These are phyloP conservation scores for Mycothermus thermophilus DNA, from an alignment of 495 filamentous ascomycete genomes.

Conservation along the genomic window DNA sequence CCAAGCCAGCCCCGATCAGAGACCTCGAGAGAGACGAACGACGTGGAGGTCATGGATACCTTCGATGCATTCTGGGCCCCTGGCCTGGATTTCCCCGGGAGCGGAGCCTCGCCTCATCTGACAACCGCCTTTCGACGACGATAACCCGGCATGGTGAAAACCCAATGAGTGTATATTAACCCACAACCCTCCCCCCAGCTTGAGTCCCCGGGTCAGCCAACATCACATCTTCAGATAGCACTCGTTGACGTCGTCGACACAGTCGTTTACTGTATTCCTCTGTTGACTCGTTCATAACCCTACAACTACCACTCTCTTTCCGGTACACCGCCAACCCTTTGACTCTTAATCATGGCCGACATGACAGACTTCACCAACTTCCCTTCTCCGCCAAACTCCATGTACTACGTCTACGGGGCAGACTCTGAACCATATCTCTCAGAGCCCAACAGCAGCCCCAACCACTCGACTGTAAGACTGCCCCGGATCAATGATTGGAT, in stretches of 20 bases:
- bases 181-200: too few relatives aligned
- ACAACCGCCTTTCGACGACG: slow-evolving; percentile 2
- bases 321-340: not conserved
- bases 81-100: too few relatives aligned
- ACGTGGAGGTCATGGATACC: not conserved
- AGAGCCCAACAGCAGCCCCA: slow-evolving; percentile 29
- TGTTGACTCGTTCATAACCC: too few relatives aligned
- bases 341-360: slow-evolving; percentile 26
- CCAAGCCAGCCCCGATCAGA: too few relatives aligned
- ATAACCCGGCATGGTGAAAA: not conserved
- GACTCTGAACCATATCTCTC: slow-evolving; percentile 29
- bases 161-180: slow-evolving; percentile 6
- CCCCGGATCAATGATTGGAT: too few relatives aligned
- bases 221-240: too few relatives aligned
- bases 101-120: slow-evolving; percentile 6
- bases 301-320: not conserved
- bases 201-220: too few relatives aligned
- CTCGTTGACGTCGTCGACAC: too few relatives aligned
- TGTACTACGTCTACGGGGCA: slow-evolving; percentile 25
- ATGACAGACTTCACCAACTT: slow-evolving; percentile 17
- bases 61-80: slow-evolving; percentile 3
- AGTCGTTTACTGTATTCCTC: too few relatives aligned
- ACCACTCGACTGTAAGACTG: slow-evolving; percentile 23
- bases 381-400: slow-evolving; percentile 22
- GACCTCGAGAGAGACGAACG: too few relatives aligned